Evolutionary conservation across 306 rosid genomes (phyloP), one percentile per base, ranked within the genome.

Genomic region (Ormosia emarginata): DNA sequence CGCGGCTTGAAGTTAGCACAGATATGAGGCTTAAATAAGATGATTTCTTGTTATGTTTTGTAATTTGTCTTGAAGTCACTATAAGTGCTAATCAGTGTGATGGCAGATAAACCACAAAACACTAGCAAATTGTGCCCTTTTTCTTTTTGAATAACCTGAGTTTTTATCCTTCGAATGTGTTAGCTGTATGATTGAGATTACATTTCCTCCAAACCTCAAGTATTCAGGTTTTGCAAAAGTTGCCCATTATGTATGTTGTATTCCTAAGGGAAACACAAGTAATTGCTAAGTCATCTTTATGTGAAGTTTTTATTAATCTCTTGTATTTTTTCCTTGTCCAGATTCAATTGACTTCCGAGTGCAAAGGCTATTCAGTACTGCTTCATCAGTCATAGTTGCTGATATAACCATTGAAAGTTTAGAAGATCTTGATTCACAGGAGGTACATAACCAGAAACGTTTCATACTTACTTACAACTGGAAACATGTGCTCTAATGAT

Each of bases 371-470:
- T 87, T 93, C 46, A 70, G 82, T 24, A 79, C 66, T 41, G 91
- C 89, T 75, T 93, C 97, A 15, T 88, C 98, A 41, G 85, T 89
- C 58, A 61, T 87, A 84, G 89, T 87, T 77, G 86, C 94, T 84
- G 67, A 95, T 72, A 82, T 95, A 84, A 74, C 82, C 7, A 34
- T 93, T 75, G 86, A 90, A 43, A 32, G 87, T 72, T 79, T 92
- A 63, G 94, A 89, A 80, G 82, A 83, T 89, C 93, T 95, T 55
- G 92, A 85, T 66, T 90, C 98, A 50, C 86, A 71, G 7, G 98
- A 93, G 99, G 99, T 92, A 83, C 63, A 50, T 81, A 46, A 12
- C 55, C 34, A 70, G 57, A 43, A 73, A 79, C 55, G 52, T 58
- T 56, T 67, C 49, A 67, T 78, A 47, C 41, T 80, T 62, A 77